A percentile compares a stretch with the other conserved stretches of the same genome.
Evolutionary conservation across 306 rosid species (phyloP).

Genomic region (Dryas alaskensis): DNA sequence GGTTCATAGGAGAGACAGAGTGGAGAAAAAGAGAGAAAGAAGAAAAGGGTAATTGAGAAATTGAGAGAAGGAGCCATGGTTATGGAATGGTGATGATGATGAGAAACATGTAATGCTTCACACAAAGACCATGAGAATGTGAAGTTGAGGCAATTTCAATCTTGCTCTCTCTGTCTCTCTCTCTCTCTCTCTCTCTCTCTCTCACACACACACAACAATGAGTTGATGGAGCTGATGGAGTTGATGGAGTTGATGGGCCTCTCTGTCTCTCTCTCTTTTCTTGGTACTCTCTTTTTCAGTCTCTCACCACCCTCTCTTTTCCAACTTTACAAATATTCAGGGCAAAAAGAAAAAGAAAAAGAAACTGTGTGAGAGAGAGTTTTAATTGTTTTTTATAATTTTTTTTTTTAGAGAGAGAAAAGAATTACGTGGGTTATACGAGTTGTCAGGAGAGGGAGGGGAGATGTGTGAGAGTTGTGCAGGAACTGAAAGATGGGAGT

Average conservation of each 20-base stretch:
- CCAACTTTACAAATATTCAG: conserved; percentile 28
- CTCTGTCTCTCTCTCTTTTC: neutral
- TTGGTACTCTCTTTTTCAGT: conserved; percentile 20
- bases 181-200: neutral
- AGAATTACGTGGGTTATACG: conserved; percentile 30
- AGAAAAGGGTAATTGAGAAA: conserved; percentile 14
- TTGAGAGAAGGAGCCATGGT: conserved; percentile 39
- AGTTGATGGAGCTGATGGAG: neutral
- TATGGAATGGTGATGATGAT: conserved; percentile 15
- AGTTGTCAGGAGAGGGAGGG: conserved; percentile 39
- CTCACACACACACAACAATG: neutral
- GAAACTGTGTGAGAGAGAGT: neutral
- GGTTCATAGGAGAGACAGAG: conserved; percentile 63
- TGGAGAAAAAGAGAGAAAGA: conserved; percentile 27
- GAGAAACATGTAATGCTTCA: conserved; percentile 1
- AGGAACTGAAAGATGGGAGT: conserved; percentile 16
- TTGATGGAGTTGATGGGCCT: neutral
- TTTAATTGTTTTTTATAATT: too few relatives aligned
- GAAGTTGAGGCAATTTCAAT: conserved; percentile 4
- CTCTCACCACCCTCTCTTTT: conserved; percentile 12
- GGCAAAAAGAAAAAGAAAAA: conserved; percentile 14
- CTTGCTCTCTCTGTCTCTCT: neutral
- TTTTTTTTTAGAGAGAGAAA: conserved; percentile 9
- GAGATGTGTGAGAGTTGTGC: conserved; percentile 12
- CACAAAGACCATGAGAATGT: conserved; percentile 15